Evolutionary conservation across 2,329 filamentous ascomycete genomes (phyloP).

Genomic region (Fusarium gaditjirri): DNA sequence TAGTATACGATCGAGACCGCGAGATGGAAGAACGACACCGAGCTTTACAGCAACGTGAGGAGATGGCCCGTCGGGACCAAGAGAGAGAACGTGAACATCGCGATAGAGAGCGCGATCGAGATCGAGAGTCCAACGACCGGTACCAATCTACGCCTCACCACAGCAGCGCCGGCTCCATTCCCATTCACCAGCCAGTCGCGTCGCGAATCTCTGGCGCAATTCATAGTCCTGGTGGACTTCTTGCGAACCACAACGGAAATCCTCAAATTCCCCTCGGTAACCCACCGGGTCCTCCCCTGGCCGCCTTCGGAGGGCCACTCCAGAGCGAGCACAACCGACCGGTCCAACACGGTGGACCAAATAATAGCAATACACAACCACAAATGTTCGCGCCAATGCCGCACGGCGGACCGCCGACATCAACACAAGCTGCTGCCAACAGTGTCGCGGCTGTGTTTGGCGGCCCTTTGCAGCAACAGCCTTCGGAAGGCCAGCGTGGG

Average conservation of each 20-base stretch:
- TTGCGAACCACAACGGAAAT: conserved; percentile 76
- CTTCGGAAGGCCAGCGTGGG: conserved; percentile 71
- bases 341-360: conserved; percentile 63
- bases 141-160: conserved; percentile 80
- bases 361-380: conserved; percentile 58
- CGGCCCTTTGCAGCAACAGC: conserved; percentile 73
- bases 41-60: conserved; percentile 59
- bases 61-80: conserved; percentile 56
- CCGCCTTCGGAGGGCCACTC: conserved; percentile 65
- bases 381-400: conserved; percentile 68
- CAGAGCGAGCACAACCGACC: conserved; percentile 63
- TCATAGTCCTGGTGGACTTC: conserved; percentile 89
- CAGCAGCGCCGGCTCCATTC: conserved; percentile 86
- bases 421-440: conserved; percentile 67
- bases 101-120: conserved; percentile 63
- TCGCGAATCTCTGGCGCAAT: conserved; percentile 83
- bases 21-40: conserved; percentile 61
- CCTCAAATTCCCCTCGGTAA: conserved; percentile 64
- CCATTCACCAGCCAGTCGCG: conserved; percentile 94
- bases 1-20: conserved; percentile 61
- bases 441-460: conserved; percentile 75
- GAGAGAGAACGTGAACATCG: conserved; percentile 66
- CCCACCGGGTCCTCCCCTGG: conserved; percentile 59
- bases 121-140: conserved; percentile 73
- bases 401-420: conserved; percentile 61